Base-by-base conservation (phyloP, 768 basidiomycete genomes). In the Lepiota subincarnata region DNA sequence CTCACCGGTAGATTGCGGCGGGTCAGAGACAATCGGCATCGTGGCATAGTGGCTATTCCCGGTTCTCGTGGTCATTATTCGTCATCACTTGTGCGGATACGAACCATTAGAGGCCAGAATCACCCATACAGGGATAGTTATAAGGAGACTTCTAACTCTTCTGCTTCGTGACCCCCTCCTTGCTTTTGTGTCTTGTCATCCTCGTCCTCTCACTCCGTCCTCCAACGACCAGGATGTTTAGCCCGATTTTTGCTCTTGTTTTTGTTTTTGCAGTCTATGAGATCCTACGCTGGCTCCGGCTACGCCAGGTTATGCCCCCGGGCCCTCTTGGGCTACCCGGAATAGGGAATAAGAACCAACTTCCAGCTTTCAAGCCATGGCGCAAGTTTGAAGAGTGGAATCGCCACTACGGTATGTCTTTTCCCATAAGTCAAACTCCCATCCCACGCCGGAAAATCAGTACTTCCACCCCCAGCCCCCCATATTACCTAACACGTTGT, bases 311-410 rank as follows among this genome's bases (percentile, higher is more conserved):
- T 13, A 74, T 76, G 73, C 77, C 77, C 20, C 77, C 77, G 0
- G 77, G 77, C 2, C 77, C 77, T 38, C 59, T 68, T 1, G 74
- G 74, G 26, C 58, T 77, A 14, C 77, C 76, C 2, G 69, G 66
- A 44, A 67, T 79, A 20, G 78, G 79, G 0, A 81, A 79, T 58
- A 62, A 65, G 35, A 68, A 75, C 50, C 74, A 80, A 51, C 62
- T 79, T 16, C 78, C 78, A 5, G 52, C 60, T 3, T 55, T 68
- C 20, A 75, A 78, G 57, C 76, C 78, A 0, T 81, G 79, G 79
- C 60, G 66, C 24, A 75, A 71, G 60, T 80, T 78, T 55, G 68
- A 71, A 20, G 70, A 75, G 42, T 79, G 77, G 73, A 76, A 72
- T 52, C 65, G 60, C 16, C 61, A 69, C 54, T 78, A 79, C 57